These are phyloP conservation scores for Colletotrichum trifolii DNA, from an alignment of 2,329 filamentous ascomycete genomes.

Conservation along the genomic window DNA sequence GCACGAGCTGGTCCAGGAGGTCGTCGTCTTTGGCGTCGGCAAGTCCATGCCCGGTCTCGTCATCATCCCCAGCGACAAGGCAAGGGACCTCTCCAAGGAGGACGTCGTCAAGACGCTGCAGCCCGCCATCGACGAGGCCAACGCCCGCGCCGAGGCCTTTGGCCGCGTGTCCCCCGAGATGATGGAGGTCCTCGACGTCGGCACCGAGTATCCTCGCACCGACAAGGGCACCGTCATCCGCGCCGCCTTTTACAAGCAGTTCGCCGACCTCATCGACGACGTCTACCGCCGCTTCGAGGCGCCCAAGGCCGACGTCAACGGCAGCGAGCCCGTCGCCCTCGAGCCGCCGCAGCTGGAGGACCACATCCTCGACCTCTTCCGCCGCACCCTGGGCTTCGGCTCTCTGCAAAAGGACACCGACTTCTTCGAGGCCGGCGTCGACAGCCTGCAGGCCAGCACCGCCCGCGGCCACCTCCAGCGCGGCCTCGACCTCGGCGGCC, in stretches of 20 bases:
- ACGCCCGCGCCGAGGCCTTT: constrained; percentile 61
- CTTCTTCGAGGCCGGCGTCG: constrained; percentile 57
- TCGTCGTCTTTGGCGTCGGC: constrained; percentile 67
- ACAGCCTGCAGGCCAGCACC: constrained; percentile 59
- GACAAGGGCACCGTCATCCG: constrained; percentile 65
- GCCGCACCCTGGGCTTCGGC: constrained; percentile 43
- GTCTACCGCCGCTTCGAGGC: constrained; percentile 37
- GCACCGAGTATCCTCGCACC: constrained; percentile 56
- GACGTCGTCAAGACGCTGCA: constrained; percentile 60
- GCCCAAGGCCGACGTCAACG: constrained; percentile 17
- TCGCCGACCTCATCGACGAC: constrained; percentile 55
- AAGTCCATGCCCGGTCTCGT: constrained; percentile 63
- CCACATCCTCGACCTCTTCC: constrained; percentile 39
- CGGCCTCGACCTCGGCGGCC: constrained; percentile 48
- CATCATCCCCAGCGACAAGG: constrained; percentile 61
- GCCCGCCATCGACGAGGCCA: constrained; percentile 62
- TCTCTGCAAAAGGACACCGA: constrained; percentile 45
- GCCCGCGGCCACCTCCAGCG: constrained; percentile 53
- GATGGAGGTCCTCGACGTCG: constrained; percentile 58
- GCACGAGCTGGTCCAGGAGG: constrained; percentile 63
- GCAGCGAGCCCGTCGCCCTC: constrained; percentile 23
- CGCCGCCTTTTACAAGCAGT: constrained; percentile 55
- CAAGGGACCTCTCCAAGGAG: constrained; percentile 51
- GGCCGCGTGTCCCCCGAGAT: constrained; percentile 64
- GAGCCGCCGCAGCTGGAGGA: constrained; percentile 42